Conservation (phyloP, 306 rosid species). For the Lupinus albus region DNA sequence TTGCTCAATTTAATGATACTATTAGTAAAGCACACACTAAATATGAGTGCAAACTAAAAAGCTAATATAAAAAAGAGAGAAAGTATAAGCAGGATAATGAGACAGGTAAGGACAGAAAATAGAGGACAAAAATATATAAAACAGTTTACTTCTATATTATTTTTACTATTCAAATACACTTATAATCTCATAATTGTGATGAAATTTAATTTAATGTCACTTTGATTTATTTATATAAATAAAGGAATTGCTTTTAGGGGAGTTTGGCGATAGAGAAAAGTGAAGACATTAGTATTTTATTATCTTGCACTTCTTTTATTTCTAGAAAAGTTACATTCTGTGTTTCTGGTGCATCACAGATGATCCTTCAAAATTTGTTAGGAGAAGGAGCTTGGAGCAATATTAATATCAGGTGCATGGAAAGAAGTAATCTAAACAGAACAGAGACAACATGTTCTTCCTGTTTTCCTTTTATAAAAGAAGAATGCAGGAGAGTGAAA, state of each 20-base stretch:
- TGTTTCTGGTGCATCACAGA: conserved; percentile 1
- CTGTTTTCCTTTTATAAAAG: conserved; percentile 1
- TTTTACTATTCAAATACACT: not conserved
- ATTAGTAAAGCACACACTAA: not conserved
- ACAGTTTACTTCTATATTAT: not conserved
- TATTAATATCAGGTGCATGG: not conserved
- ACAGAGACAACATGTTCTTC: not conserved
- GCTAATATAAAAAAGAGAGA: not conserved
- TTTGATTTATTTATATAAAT: not conserved
- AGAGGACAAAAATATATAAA: not conserved
- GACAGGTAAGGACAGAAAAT: not conserved
- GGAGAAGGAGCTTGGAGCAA: not conserved
- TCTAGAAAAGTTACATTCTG: not conserved
- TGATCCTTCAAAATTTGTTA: not conserved
- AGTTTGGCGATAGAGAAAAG: not conserved
- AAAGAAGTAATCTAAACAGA: not conserved
- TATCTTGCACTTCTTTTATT: not conserved
- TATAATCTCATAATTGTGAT: not conserved
- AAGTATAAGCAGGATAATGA: not conserved
- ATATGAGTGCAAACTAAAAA: not conserved
- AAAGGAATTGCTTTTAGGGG: not conserved
- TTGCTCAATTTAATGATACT: not conserved
- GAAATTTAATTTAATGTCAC: not conserved
- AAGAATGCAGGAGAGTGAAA: conserved; percentile 10
- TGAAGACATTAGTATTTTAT: not conserved